Evolutionary conservation across 1,139 yeast genomes (phyloP).

Genomic region (Suhomyces atakaporum): DNA sequence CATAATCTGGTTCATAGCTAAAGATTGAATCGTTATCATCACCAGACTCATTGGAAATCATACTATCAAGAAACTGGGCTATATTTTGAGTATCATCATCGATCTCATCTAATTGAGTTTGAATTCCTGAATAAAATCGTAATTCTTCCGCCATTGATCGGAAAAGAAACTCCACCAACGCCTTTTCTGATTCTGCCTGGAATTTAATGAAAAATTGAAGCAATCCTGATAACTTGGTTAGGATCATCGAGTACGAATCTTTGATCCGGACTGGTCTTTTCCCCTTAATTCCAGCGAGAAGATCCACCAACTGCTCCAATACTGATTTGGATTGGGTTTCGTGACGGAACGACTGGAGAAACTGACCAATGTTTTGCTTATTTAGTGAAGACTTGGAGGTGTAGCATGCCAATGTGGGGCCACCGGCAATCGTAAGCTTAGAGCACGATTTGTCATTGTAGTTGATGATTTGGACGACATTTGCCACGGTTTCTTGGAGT

Average conservation of each 20-base stretch:
- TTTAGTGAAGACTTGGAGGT: no score
- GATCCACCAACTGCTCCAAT: conserved; percentile 10
- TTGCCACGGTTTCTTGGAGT: conserved; percentile 18
- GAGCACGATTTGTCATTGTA: conserved; percentile 18
- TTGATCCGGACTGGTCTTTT: conserved; percentile 23
- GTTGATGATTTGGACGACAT: conserved; percentile 20
- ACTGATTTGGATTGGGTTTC: conserved; percentile 3
- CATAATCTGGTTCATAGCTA: conserved; percentile 21
- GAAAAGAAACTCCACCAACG: conserved; percentile 22
- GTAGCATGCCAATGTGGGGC: no score
- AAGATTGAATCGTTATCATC: conserved; percentile 23
- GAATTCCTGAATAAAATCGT: conserved; percentile 20
- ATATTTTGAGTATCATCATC: conserved; percentile 27
- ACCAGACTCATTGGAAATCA: conserved; percentile 11
- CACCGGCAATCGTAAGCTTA: conserved; percentile 7
- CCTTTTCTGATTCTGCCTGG: conserved; percentile 24
- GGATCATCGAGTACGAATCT: conserved; percentile 22
- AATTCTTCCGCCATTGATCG: conserved; percentile 26
- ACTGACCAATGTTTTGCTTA: no score
- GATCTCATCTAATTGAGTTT: conserved; percentile 19
- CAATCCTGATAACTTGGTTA: conserved; percentile 23
- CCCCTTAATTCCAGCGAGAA: conserved; percentile 18
- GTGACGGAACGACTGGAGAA: conserved; percentile 15
- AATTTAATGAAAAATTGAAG: conserved; percentile 24
- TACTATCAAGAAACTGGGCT: conserved; percentile 24